phyloP scores from a whole-genome alignment of 345 rosid genomes.

The Eutrema japonicum region DNA sequence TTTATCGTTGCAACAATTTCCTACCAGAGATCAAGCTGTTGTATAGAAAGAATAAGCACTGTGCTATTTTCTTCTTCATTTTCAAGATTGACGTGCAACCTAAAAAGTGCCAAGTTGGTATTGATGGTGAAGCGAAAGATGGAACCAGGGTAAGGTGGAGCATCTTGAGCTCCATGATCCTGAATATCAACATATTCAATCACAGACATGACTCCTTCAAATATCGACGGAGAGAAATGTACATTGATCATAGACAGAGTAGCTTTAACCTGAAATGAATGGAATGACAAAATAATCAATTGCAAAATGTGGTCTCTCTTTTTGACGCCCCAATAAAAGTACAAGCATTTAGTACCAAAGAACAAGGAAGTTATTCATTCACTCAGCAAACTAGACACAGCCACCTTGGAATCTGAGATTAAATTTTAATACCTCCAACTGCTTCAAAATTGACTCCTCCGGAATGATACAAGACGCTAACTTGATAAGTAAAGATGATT shows the following conservation, averaged over 20 bases:
- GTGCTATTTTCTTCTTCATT: slow-evolving; percentile 69
- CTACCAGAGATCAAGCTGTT: slow-evolving; percentile 61
- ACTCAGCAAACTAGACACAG: slow-evolving; percentile 31
- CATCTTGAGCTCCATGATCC: slow-evolving; percentile 45
- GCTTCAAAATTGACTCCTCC: slow-evolving; percentile 64
- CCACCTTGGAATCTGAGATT: slow-evolving; percentile 18
- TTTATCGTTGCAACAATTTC: slow-evolving; percentile 29
- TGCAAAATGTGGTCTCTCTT: slow-evolving; percentile 8
- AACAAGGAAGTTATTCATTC: slow-evolving; percentile 7
- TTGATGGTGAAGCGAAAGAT: slow-evolving; percentile 52
- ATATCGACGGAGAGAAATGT: slow-evolving; percentile 64
- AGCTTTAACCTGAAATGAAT: slow-evolving; percentile 64
- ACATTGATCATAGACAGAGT: slow-evolving; percentile 48
- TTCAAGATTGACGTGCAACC: slow-evolving; percentile 63
- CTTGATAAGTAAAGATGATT: slow-evolving; percentile 52
- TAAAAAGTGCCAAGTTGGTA: slow-evolving; percentile 54
- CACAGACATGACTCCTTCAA: slow-evolving; percentile 56
- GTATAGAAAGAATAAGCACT: slow-evolving; percentile 51
- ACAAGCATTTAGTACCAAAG: slow-evolving; percentile 8
- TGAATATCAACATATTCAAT: slow-evolving; percentile 53
- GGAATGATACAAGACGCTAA: slow-evolving; percentile 63
- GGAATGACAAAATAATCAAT: slow-evolving; percentile 26
- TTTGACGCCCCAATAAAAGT: slow-evolving; percentile 13
- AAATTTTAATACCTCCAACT: slow-evolving; percentile 70
- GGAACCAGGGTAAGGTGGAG: slow-evolving; percentile 37